Evolutionary conservation across 1,284 basidiomycete genomes (phyloP).

Genomic region (Cerioporus squamosus): DNA sequence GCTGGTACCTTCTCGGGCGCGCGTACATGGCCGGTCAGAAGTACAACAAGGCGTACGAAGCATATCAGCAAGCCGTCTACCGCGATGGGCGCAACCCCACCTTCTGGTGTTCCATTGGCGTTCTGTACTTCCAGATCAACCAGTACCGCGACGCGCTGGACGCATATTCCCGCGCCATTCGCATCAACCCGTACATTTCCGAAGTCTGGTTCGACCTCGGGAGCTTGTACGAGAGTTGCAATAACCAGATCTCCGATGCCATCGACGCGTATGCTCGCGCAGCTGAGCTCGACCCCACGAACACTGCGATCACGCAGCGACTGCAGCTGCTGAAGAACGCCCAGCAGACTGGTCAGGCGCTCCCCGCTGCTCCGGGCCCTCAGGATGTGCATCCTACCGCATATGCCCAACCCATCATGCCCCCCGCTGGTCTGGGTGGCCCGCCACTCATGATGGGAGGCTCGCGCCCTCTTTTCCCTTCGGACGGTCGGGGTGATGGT

Average conservation of each 20-base stretch:
- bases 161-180: conserved; percentile 97
- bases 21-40: conserved; percentile 99
- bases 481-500: conserved; percentile 62
- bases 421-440: conserved; percentile 62
- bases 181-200: conserved; percentile 98
- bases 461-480: conserved; percentile 55
- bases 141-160: conserved; percentile 98
- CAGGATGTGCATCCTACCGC: conserved; percentile 96
- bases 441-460: conserved; percentile 61
- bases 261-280: conserved; percentile 97
- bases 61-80: conserved; percentile 99
- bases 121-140: conserved; percentile 99
- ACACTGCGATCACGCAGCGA: conserved; percentile 79
- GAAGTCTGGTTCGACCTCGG: conserved; percentile 99
- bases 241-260: conserved; percentile 98
- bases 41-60: conserved; percentile 99
- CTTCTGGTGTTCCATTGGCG: conserved; percentile 99
- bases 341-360: conserved; percentile 77
- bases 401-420: conserved; percentile 77
- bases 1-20: conserved; percentile 97
- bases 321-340: conserved; percentile 80
- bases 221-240: conserved; percentile 96
- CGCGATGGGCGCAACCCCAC: conserved; percentile 98
- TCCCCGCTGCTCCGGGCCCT: conserved; percentile 86
- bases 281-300: conserved; percentile 86